Percentiles rank a stretch among this genome's conserved stretches.
Conservation (phyloP, 495 filamentous ascomycete species). For the Aspergillus campestris region DNA sequence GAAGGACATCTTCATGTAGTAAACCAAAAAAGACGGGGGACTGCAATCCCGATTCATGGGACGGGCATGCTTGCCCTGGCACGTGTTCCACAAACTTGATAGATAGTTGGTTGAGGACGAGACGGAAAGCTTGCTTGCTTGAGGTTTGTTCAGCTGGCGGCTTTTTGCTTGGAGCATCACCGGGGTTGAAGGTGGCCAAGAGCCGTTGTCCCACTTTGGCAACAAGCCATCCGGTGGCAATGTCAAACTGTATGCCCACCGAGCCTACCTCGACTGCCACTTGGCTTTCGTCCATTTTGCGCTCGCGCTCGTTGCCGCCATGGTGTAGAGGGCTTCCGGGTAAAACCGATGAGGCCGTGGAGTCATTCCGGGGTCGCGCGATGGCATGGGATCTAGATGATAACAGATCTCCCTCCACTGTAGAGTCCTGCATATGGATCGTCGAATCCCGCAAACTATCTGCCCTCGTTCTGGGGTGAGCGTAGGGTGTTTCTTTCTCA, state of each 20-base stretch:
- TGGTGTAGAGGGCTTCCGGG: constrained; percentile 6
- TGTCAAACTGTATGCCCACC: constrained; percentile 53
- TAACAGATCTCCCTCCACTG: constrained; percentile 21
- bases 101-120: constrained; percentile 47
- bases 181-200: constrained; percentile 29
- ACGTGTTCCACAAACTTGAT: constrained; percentile 60
- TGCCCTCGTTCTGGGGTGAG: constrained; percentile 6
- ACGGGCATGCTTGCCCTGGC: constrained; percentile 29
- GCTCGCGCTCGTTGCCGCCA: neutral
- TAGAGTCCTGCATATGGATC: constrained; percentile 12
- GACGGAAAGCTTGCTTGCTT: constrained; percentile 33
- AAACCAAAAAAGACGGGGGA: constrained; percentile 13
- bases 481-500: constrained; percentile 1
- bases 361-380: constrained; percentile 12
- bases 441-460: constrained; percentile 18
- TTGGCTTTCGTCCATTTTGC: constrained; percentile 7
- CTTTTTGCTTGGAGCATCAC: constrained; percentile 11
- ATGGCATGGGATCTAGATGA: constrained; percentile 20
- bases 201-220: constrained; percentile 50
- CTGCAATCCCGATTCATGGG: constrained; percentile 5
- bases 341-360: constrained; percentile 9
- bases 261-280: constrained; percentile 51
- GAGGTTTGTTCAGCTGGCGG: constrained; percentile 9
- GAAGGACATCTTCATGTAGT: constrained; percentile 29
- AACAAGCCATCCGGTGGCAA: constrained; percentile 59